Percentiles rank a stretch among this genome's conserved stretches.
phyloP scores from a whole-genome alignment of 176 grass and related monocot genomes.

The sorghum (Sorghum bicolor) region DNA sequence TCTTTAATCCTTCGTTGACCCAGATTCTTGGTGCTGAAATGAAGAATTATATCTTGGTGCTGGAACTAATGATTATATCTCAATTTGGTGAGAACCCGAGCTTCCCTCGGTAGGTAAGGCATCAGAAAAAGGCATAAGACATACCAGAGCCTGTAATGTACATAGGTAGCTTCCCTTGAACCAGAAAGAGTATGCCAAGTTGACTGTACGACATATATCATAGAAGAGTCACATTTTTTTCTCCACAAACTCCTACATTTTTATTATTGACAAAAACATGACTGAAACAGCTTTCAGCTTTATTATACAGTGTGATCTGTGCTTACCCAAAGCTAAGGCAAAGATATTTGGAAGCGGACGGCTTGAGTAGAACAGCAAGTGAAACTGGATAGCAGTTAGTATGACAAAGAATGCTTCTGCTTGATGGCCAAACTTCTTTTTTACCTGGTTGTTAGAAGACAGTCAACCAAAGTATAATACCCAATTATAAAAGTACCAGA shows the following conservation, averaged over 20 bases:
- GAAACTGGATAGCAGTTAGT: constrained; percentile 84
- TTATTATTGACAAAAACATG: background rate
- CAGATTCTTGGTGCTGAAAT: background rate
- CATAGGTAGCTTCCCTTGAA: constrained; percentile 64
- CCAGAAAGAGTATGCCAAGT: constrained; percentile 91
- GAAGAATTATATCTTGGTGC: background rate
- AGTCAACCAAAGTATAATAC: background rate
- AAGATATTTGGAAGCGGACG: constrained; percentile 94
- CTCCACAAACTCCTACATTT: background rate
- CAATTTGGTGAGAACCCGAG: background rate
- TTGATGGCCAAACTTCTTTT: constrained; percentile 69
- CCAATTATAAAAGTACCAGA: background rate
- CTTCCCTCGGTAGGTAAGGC: background rate
- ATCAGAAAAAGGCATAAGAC: background rate
- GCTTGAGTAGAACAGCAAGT: constrained; percentile 85
- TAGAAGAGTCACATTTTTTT: constrained; percentile 17
- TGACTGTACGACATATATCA: constrained; percentile 53
- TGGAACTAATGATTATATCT: background rate
- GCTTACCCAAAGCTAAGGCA: constrained; percentile 88
- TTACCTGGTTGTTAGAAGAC: constrained; percentile 55
- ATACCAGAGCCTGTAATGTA: constrained; percentile 75
- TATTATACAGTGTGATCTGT: background rate
- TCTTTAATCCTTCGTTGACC: background rate
- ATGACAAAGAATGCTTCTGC: constrained; percentile 77
- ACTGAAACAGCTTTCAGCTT: background rate